A percentile compares a stretch with the other conserved stretches of the same genome.
These are phyloP conservation scores for Fusarium fujikuroi DNA, from an alignment of 2,329 filamentous ascomycete genomes.

Conservation along the genomic window DNA sequence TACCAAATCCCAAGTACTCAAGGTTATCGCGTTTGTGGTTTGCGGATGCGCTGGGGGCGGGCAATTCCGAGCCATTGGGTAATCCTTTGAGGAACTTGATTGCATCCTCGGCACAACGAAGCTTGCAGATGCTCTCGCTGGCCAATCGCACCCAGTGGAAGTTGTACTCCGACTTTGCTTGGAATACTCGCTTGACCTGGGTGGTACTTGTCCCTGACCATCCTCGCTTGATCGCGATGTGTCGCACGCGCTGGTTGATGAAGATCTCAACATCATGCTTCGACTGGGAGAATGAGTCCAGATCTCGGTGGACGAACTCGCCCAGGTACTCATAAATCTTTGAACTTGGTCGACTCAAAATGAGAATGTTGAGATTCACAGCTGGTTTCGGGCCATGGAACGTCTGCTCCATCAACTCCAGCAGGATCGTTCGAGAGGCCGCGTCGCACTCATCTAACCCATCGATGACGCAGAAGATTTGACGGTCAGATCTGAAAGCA, in stretches of 20 bases:
- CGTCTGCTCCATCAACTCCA: conserved; percentile 25
- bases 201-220: conserved; percentile 28
- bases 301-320: conserved; percentile 33
- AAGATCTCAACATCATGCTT: conserved; percentile 31
- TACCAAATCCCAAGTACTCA: conserved; percentile 17
- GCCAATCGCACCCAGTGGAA: conserved; percentile 43
- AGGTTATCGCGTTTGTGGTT: conserved; percentile 4
- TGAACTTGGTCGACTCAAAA: conserved; percentile 18
- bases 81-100: conserved; percentile 29
- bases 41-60: neutral
- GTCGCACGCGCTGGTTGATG: conserved; percentile 31
- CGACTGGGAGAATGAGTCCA: conserved; percentile 34
- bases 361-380: conserved; percentile 12
- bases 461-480: conserved; percentile 23
- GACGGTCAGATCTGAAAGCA: conserved; percentile 23
- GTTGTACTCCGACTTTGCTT: conserved; percentile 35
- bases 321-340: conserved; percentile 22
- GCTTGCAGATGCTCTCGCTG: conserved; percentile 31
- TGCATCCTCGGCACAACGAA: conserved; percentile 37
- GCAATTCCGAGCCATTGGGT: conserved; percentile 29
- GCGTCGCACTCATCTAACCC: conserved; percentile 26
- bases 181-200: conserved; percentile 29
- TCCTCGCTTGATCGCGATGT: conserved; percentile 23
- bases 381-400: conserved; percentile 15
- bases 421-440: conserved; percentile 8